phyloP scores from a whole-genome alignment of 2,329 filamentous ascomycete species.

The Apiospora malaysiana region DNA sequence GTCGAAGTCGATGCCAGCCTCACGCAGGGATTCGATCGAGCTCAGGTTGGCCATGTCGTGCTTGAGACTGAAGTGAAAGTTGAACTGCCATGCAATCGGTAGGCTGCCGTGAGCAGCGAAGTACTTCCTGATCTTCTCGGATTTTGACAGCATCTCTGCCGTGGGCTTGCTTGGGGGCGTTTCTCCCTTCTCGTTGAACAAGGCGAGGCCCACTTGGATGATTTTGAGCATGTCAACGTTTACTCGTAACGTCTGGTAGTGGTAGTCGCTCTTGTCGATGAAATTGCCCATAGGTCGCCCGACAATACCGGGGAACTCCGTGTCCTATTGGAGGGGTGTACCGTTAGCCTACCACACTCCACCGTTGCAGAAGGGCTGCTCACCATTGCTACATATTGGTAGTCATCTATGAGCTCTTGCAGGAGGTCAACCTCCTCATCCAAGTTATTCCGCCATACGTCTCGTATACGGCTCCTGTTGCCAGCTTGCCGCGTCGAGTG shows the following conservation, averaged over 20 bases:
- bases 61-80: conserved; percentile 94
- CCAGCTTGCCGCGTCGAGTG: conserved; percentile 47
- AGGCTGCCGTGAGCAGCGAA: conserved; percentile 56
- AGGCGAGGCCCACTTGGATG: conserved; percentile 92
- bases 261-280: conserved; percentile 93
- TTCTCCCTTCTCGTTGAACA: conserved; percentile 91
- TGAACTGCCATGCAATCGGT: conserved; percentile 97
- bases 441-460: conserved; percentile 94
- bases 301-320: conserved; percentile 97
- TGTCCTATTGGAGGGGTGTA: conserved; percentile 67
- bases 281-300: conserved; percentile 95
- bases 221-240: conserved; percentile 98
- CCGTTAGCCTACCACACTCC: conserved; percentile 29
- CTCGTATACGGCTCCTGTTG: conserved; percentile 82
- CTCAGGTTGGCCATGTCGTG: conserved; percentile 98
- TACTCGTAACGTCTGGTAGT: conserved; percentile 95
- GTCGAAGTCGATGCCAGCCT: conserved; percentile 91
- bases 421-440: conserved; percentile 88
- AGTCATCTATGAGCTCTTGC: conserved; percentile 83
- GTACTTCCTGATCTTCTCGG: conserved; percentile 46
- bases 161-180: conserved; percentile 75
- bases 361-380: conserved; percentile 40
- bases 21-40: conserved; percentile 88
- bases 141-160: conserved; percentile 47
- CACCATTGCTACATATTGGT: conserved; percentile 98